Percentiles rank a stretch among this genome's conserved stretches.
These are phyloP conservation scores for Daldinia eschscholtzii DNA, from an alignment of 2,329 filamentous ascomycete genomes.

Conservation along the genomic window DNA sequence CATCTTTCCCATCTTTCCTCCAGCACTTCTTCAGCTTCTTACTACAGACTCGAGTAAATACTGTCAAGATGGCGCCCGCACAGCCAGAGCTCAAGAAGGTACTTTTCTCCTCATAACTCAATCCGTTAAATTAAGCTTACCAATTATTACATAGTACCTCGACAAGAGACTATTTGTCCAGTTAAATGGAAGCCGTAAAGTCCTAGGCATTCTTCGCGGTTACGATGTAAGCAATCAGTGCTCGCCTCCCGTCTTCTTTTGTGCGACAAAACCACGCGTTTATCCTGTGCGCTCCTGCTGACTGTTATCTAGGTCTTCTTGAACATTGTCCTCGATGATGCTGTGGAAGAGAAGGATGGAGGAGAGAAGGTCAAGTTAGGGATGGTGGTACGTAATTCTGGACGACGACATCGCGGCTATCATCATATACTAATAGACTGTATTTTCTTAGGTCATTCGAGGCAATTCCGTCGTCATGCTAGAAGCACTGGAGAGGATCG, in stretches of 20 bases:
- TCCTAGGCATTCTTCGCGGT: conserved; percentile 91
- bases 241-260: neutral
- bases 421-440: conserved; percentile 45
- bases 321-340: conserved; percentile 97
- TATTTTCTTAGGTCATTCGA: conserved; percentile 78
- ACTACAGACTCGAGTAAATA: conserved; percentile 15
- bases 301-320: conserved; percentile 81
- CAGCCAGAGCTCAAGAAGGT: conserved; percentile 99
- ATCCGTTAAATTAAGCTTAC: conserved; percentile 19
- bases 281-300: conserved; percentile 34
- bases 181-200: conserved; percentile 96
- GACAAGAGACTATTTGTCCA: conserved; percentile 99
- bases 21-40: conserved; percentile 22
- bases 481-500: conserved; percentile 80
- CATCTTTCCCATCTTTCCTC: conserved; percentile 8
- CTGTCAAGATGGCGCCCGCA: conserved; percentile 89
- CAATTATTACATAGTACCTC: conserved; percentile 78
- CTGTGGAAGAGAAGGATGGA: conserved; percentile 91
- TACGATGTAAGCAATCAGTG: conserved; percentile 82
- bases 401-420: neutral
- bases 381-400: conserved; percentile 79
- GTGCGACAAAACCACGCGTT: neutral
- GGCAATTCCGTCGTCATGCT: conserved; percentile 99
- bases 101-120: conserved; percentile 37
- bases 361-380: conserved; percentile 91